Conservation (phyloP, 1,139 yeast species). For the Candida tunisiensis region DNA sequence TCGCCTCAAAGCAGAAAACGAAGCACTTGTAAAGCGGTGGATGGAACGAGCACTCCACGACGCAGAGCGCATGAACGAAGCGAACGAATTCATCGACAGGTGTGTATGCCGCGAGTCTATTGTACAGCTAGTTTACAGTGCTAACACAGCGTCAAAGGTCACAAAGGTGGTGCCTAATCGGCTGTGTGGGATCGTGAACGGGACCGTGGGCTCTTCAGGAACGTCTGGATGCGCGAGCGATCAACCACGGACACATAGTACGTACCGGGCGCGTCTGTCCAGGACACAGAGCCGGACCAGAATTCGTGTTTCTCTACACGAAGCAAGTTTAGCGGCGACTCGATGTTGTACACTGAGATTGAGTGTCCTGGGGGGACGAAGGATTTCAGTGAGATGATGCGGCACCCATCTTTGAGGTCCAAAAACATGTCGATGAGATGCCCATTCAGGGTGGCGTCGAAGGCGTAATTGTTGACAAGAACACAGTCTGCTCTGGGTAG, state of each 20-base stretch:
- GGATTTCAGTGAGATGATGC: constrained; percentile 62
- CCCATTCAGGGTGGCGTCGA: constrained; percentile 54
- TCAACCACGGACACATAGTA: constrained; percentile 66
- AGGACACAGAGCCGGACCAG: constrained; percentile 61
- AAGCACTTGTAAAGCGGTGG: constrained; percentile 40
- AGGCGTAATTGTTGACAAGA: constrained; percentile 67
- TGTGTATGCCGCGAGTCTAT: constrained; percentile 4
- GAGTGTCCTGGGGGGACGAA: constrained; percentile 41
- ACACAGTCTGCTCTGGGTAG: constrained; percentile 54
- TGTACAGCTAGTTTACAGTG: neutral
- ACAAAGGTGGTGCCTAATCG: too few relatives aligned
- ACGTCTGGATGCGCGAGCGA: constrained; percentile 8
- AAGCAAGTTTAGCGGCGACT: constrained; percentile 38
- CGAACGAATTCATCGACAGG: constrained; percentile 26
- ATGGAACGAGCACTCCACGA: constrained; percentile 38
- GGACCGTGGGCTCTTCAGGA: constrained; percentile 1
- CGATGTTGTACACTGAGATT: constrained; percentile 35
- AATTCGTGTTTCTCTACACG: constrained; percentile 48
- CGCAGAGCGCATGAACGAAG: constrained; percentile 43
- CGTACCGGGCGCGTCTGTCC: constrained; percentile 80
- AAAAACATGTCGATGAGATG: constrained; percentile 49
- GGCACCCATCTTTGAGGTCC: constrained; percentile 57
- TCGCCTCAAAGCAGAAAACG: constrained; percentile 31
- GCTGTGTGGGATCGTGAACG: too few relatives aligned
- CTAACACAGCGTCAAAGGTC: too few relatives aligned